Evolutionary conservation across 2,329 filamentous ascomycete species (phyloP), one percentile per base, ranked within the genome.

Genomic region (Talaromyces islandicus): DNA sequence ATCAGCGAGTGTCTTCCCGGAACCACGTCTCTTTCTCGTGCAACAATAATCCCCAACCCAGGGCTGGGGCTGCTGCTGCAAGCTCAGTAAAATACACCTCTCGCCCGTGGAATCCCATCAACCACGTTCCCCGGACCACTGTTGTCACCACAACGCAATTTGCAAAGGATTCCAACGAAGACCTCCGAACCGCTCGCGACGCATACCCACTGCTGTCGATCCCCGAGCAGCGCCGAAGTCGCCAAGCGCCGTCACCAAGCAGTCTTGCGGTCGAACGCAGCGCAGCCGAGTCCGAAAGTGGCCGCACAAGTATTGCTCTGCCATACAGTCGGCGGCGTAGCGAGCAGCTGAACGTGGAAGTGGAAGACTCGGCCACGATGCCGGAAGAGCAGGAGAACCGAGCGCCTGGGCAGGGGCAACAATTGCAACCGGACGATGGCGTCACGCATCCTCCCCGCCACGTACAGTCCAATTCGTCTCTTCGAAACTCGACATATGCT

Each of bases 51-150:
- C 30, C 38, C 35, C 51, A 10, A 7, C 50, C 64, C 61, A 66
- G 59, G 67, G 70, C 48, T 71, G 43, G 3, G 70, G 43, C 9
- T 21, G 4, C 19, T 24, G 43, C 19, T 24, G 43, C 24, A 46
- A 24, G 43, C 43, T 19, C 43, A 46, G 43, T 73, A 32, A 75
- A 79, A 58, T 75, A 80, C 35, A 41, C 46, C 7, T 80, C 82
- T 58, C 78, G 83, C 60, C 79, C 86, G 63, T 85, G 83, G 75
- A 86, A 86, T 70, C 84, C 84, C 41, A 78, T 84, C 67, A 86
- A 87, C 69, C 80, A 83, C 73, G 82, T 84, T 54, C 84, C 83
- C 46, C 81, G 82, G 61, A 73, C 75, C 32, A 81, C 80, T 54
- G 79, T 80, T 59, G 79, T 80, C 58, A 71, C 82, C 41, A 75